These are phyloP conservation scores for Fusarium sp. DNA, from an alignment of 2,329 filamentous ascomycete genomes.

Conservation along the genomic window DNA sequence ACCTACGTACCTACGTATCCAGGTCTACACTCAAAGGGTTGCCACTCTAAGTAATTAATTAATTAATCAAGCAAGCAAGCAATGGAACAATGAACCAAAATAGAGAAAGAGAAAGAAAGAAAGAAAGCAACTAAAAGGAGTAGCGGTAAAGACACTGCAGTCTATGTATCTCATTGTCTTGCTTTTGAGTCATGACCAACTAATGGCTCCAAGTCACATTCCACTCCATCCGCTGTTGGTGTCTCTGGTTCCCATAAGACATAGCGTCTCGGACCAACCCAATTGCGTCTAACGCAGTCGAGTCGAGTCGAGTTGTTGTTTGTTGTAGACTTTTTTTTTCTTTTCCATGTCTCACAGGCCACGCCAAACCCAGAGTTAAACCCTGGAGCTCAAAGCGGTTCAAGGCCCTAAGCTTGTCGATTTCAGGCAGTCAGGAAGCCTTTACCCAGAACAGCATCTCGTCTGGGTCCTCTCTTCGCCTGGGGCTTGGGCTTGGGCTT, in stretches of 20 bases:
- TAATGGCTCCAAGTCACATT: constrained; percentile 38
- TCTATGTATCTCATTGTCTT: constrained; percentile 25
- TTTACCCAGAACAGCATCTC: constrained; percentile 40
- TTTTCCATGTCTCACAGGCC: constrained; percentile 32
- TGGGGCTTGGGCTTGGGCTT: not conserved
- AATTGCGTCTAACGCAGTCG: constrained; percentile 37
- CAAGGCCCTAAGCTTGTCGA: constrained; percentile 1
- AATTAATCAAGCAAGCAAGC: not conserved
- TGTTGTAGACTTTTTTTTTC: not conserved
- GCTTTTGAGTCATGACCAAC: constrained; percentile 40
- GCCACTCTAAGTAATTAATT: not conserved
- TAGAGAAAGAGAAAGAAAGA: not conserved
- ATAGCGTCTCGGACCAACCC: constrained; percentile 29
- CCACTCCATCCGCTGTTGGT: constrained; percentile 30
- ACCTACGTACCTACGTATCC: not conserved
- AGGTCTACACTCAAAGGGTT: not conserved
- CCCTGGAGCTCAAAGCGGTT: constrained; percentile 25
- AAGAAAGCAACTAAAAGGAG: not conserved
- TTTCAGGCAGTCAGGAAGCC: constrained; percentile 22
- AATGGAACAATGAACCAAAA: constrained; percentile 1
- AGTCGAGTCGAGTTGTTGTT: not conserved
- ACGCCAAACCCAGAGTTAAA: constrained; percentile 24
- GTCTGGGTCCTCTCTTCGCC: not conserved
- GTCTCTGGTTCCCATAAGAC: constrained; percentile 32
- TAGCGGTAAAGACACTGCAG: constrained; percentile 12